Percentiles rank a stretch among this genome's conserved stretches.
Conservation (phyloP, 169 alveolate genomes). For the Miamiensis avidus region DNA sequence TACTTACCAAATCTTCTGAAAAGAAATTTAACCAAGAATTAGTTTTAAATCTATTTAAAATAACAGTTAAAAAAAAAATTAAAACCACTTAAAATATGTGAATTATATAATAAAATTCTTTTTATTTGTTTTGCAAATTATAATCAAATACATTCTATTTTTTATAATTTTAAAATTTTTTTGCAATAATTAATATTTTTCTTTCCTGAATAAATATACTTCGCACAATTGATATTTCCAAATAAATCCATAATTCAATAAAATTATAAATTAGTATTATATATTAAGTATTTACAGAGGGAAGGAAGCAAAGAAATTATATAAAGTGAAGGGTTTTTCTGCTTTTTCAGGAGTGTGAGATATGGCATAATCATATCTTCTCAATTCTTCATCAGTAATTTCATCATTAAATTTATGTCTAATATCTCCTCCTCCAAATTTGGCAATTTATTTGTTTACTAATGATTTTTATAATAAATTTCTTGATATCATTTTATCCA, state of each 20-base stretch:
- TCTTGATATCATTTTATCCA: background rate
- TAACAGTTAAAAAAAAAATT: background rate
- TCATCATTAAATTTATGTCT: slow-evolving; percentile 20
- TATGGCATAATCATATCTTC: background rate
- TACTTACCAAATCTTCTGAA: slow-evolving; percentile 1
- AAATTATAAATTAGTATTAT: no score
- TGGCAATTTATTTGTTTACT: background rate
- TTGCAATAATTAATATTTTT: background rate
- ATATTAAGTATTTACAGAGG: slow-evolving; percentile 13
- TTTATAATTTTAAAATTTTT: no score
- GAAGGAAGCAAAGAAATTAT: background rate
- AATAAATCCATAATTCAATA: no score
- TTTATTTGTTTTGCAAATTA: no score
- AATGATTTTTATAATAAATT: background rate
- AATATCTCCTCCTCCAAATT: slow-evolving; percentile 29
- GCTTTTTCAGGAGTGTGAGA: background rate
- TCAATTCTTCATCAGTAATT: slow-evolving; percentile 26
- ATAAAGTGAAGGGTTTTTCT: slow-evolving; percentile 3
- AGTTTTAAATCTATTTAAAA: slow-evolving; percentile 17
- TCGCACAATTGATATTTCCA: background rate
- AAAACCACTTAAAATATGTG: background rate
- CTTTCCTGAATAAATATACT: no score
- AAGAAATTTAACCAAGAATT: background rate
- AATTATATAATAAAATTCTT: no score
- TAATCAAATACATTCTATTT: no score